A percentile compares a stretch with the other conserved stretches of the same genome.
phyloP scores from a whole-genome alignment of 2,329 filamentous ascomycete genomes.

The Pseudopyricularia javanii region DNA sequence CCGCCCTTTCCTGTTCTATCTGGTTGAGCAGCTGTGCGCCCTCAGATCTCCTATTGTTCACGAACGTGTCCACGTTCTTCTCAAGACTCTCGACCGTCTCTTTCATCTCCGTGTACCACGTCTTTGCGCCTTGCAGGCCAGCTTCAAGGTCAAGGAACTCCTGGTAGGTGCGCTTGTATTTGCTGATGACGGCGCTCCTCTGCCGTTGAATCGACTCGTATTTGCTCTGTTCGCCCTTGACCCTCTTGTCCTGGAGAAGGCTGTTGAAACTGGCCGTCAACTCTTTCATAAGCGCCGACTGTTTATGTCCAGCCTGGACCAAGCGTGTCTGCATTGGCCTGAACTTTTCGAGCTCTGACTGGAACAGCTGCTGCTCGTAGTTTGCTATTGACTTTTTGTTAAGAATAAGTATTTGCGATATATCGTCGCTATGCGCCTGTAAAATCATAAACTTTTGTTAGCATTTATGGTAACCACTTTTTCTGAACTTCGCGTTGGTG shows the following conservation, averaged over 20 bases:
- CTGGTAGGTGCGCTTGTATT: constrained; percentile 84
- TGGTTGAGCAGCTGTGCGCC: constrained; percentile 79
- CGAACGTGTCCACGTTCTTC: constrained; percentile 94
- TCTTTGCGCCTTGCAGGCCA: constrained; percentile 75
- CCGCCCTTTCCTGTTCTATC: constrained; percentile 69
- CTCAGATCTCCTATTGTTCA: constrained; percentile 85
- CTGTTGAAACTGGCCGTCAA: constrained; percentile 77
- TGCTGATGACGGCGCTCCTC: constrained; percentile 65
- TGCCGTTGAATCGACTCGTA: constrained; percentile 83
- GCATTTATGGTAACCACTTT: no score
- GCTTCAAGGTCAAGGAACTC: constrained; percentile 83
- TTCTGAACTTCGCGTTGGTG: no score
- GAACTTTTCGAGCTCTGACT: constrained; percentile 96
- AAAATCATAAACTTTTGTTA: not conserved
- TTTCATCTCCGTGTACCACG: constrained; percentile 92
- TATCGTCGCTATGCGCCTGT: constrained; percentile 90
- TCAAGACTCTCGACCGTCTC: constrained; percentile 84
- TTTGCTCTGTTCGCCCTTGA: constrained; percentile 86
- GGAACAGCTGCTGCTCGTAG: constrained; percentile 85
- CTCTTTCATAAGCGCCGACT: constrained; percentile 88
- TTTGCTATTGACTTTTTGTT: constrained; percentile 96
- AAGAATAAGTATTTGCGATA: constrained; percentile 89
- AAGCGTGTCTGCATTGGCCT: constrained; percentile 83
- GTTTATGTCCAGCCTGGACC: constrained; percentile 89
- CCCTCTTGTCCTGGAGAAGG: constrained; percentile 84